A percentile compares a stretch with the other conserved stretches of the same genome.
These are phyloP conservation scores for Exophiala sideris DNA, from an alignment of 2,329 filamentous ascomycete species.

Conservation along the genomic window DNA sequence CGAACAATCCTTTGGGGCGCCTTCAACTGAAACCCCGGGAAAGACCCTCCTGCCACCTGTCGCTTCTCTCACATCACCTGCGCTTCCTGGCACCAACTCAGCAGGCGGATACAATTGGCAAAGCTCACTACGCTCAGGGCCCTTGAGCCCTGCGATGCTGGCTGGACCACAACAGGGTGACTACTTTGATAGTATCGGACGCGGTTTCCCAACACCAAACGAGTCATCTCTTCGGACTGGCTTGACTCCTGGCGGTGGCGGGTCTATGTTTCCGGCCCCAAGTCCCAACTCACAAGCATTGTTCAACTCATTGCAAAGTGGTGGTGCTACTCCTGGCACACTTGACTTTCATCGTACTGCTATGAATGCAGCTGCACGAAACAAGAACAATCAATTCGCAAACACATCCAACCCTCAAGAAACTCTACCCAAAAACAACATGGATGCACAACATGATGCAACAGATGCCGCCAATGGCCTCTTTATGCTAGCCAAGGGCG, in stretches of 20 bases:
- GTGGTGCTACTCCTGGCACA: conserved; percentile 82
- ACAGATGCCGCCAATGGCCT: conserved; percentile 94
- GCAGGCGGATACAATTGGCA: conserved; percentile 73
- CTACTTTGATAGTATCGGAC: conserved; percentile 81
- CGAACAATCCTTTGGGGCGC: conserved; percentile 81
- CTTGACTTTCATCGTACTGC: conserved; percentile 94
- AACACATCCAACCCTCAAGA: conserved; percentile 44
- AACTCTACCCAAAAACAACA: conserved; percentile 36
- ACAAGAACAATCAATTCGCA: conserved; percentile 50
- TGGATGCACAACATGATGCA: conserved; percentile 73
- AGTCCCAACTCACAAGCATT: conserved; percentile 83
- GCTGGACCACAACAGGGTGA: conserved; percentile 73
- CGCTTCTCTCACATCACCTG: conserved; percentile 85
- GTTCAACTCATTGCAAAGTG: conserved; percentile 73
- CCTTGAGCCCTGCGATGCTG: conserved; percentile 95
- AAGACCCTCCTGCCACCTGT: conserved; percentile 81
- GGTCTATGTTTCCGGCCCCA: conserved; percentile 93
- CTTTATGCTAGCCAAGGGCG: conserved; percentile 74
- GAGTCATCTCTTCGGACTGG: conserved; percentile 91
- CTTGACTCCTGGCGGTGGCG: conserved; percentile 87
- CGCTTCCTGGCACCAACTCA: conserved; percentile 70
- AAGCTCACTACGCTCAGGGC: conserved; percentile 77
- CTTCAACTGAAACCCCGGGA: conserved; percentile 73
- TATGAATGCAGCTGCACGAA: conserved; percentile 70
- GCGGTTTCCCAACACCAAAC: conserved; percentile 91